phyloP scores from a whole-genome alignment of 306 rosid genomes.

The Boehmeria nivea region DNA sequence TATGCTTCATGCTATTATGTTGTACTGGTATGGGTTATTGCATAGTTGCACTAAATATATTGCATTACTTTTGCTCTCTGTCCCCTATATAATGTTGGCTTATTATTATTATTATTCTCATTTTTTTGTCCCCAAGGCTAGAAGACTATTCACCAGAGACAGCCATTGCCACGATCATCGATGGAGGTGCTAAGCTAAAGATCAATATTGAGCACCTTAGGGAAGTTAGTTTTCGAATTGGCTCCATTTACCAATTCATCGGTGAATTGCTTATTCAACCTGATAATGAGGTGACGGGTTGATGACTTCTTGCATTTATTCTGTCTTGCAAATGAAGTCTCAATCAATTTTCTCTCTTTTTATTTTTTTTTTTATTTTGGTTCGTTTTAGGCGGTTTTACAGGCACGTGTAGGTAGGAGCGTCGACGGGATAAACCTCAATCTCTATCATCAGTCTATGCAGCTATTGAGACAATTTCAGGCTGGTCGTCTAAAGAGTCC shows the following conservation, averaged over 20 bases:
- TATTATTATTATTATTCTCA: conserved; percentile 1
- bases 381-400: conserved; percentile 63
- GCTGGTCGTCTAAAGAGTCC: conserved; percentile 45
- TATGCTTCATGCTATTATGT: conserved; percentile 8
- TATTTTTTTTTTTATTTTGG: conserved; percentile 15
- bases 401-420: conserved; percentile 75
- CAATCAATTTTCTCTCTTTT: too few species aligned
- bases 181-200: conserved; percentile 45
- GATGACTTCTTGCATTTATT: neutral
- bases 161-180: conserved; percentile 47
- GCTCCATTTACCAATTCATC: conserved; percentile 75
- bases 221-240: conserved; percentile 55
- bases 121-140: conserved; percentile 36
- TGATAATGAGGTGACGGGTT: conserved; percentile 48
- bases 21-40: conserved; percentile 4
- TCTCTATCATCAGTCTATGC: conserved; percentile 74
- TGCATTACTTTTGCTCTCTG: too few species aligned
- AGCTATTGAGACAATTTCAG: conserved; percentile 62
- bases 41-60: too few species aligned
- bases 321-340: too few species aligned
- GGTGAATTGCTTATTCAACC: conserved; percentile 69
- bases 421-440: conserved; percentile 88
- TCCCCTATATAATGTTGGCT: too few species aligned
- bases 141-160: conserved; percentile 57
- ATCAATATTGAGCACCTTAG: conserved; percentile 51